Evolutionary conservation across 352 stramenopile genomes (phyloP).

Genomic region (Phytophthora sp.): DNA sequence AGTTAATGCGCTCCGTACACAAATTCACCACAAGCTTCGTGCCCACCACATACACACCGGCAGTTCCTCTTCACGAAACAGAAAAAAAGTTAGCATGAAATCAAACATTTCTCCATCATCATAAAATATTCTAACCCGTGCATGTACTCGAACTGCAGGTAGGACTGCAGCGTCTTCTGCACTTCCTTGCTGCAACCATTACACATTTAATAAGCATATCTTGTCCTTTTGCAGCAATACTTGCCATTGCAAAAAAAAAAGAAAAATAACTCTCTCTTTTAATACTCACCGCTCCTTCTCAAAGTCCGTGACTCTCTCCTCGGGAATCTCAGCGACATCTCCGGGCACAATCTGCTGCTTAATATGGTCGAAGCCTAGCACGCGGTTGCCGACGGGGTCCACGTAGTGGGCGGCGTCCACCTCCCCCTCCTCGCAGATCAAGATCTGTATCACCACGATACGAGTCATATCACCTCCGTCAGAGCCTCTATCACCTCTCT

Average conservation of each 20-base stretch:
- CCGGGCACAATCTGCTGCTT: slow-evolving; percentile 65
- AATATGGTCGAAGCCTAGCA: slow-evolving; percentile 90
- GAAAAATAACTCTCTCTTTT: not conserved
- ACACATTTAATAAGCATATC: slow-evolving; percentile 4
- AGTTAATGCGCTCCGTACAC: slow-evolving; percentile 86
- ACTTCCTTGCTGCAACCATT: slow-evolving; percentile 31
- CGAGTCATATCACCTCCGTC: not conserved
- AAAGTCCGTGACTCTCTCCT: slow-evolving; percentile 49
- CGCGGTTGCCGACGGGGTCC: slow-evolving; percentile 72
- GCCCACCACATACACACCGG: slow-evolving; percentile 77
- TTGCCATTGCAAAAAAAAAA: not conserved
- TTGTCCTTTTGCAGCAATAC: not conserved
- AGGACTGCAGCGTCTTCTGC: slow-evolving; percentile 79
- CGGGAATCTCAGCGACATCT: slow-evolving; percentile 57
- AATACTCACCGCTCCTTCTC: slow-evolving; percentile 70
- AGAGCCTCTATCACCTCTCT: not conserved
- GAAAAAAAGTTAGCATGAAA: slow-evolving; percentile 3
- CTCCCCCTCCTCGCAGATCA: slow-evolving; percentile 84
- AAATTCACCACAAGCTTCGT: slow-evolving; percentile 77
- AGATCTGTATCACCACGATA: slow-evolving; percentile 44
- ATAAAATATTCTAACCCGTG: slow-evolving; percentile 35
- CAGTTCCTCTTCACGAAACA: slow-evolving; percentile 57
- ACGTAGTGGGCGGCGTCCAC: slow-evolving; percentile 87
- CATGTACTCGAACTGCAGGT: slow-evolving; percentile 89
- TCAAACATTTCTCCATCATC: not conserved